Evolutionary conservation across 2,329 filamentous ascomycete species (phyloP), one percentile per base, ranked within the genome.

Genomic region (Fusarium oxysporum): DNA sequence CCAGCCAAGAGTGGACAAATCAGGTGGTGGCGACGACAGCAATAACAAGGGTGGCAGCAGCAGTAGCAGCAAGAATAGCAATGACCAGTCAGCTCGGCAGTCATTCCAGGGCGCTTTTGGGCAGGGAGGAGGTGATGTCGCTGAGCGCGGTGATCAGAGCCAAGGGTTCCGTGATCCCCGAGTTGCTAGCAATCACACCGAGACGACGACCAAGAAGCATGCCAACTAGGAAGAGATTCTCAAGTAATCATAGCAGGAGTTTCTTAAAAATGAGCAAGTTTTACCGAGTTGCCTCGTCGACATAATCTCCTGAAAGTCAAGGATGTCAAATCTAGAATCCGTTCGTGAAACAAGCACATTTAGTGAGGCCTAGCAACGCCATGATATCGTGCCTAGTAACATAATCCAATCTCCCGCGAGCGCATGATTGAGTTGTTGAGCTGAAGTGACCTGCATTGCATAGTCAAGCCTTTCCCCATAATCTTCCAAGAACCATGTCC

Each of bases 151-250:
- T 43, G 63, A 41, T 30, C 68, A 65, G 28, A 71, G 51, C 45
- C 44, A 66, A 51, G 72, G 56, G 19, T 71, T 65, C 48, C 60
- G 59, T 35, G 56, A 70, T 37, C 21, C 62, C 38, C 58, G 69
- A 23, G 47, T 71, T 71, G 73, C 68, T 43, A 76, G 65, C 45
- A 60, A 70, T 44, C 63, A 66, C 28, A 54, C 68, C n/a, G 72
- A 73, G 47, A 69, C 68, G 17, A 16, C 56, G 10, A 65, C 68
- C 14, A 74, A 68, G 47, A 67, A 37, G 23, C 47, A 30, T 14
- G 37, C 47, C 11, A 64, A 69, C 13, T 66, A 58, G 60, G 47
- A 37, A 8, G 30, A n/a, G 7, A 13, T 62, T 56, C 59, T 62
- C 30, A 53, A 59, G 25, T 32, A 30, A 32, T 7, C 11, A 71